Conservation (phyloP, 1,139 yeast species). For the Nadsonia commutata region DNA sequence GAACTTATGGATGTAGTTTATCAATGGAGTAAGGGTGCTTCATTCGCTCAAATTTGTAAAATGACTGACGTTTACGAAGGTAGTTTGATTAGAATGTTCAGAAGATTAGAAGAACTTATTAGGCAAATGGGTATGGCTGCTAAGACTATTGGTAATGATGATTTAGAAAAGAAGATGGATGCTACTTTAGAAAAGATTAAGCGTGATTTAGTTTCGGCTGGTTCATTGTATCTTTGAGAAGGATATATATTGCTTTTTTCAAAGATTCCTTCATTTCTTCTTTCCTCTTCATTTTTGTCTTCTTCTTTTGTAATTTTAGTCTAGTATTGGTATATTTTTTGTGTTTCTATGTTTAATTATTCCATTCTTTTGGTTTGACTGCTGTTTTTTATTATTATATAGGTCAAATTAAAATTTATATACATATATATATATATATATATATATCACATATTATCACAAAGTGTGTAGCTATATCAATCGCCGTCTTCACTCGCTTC, state of each 20-base stretch:
- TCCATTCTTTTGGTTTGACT: no score
- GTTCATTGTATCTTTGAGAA: slow-evolving; percentile 57
- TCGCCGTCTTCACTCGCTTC: no score
- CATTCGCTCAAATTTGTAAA: slow-evolving; percentile 91
- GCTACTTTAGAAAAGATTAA: slow-evolving; percentile 72
- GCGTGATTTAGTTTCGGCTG: slow-evolving; percentile 94
- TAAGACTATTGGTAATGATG: slow-evolving; percentile 79
- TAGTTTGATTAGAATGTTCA: slow-evolving; percentile 81
- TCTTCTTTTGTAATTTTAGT: neutral
- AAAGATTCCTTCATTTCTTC: neutral
- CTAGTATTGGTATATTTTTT: no score
- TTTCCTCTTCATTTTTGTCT: neutral
- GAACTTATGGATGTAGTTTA: slow-evolving; percentile 94
- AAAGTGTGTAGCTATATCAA: no score
- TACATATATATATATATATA: no score
- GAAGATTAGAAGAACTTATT: slow-evolving; percentile 82
- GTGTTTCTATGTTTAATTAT: neutral
- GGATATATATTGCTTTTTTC: neutral
- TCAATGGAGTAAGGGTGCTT: slow-evolving; percentile 94
- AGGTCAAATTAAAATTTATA: no score
- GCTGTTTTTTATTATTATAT: no score
- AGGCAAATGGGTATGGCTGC: slow-evolving; percentile 86
- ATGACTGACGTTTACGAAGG: slow-evolving; percentile 99
- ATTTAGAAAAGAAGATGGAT: slow-evolving; percentile 78
- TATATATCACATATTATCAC: no score